Evolutionary conservation across 192 early-diverging fungal species (phyloP).

Genomic region (Phlyctochytrium bullatum): DNA sequence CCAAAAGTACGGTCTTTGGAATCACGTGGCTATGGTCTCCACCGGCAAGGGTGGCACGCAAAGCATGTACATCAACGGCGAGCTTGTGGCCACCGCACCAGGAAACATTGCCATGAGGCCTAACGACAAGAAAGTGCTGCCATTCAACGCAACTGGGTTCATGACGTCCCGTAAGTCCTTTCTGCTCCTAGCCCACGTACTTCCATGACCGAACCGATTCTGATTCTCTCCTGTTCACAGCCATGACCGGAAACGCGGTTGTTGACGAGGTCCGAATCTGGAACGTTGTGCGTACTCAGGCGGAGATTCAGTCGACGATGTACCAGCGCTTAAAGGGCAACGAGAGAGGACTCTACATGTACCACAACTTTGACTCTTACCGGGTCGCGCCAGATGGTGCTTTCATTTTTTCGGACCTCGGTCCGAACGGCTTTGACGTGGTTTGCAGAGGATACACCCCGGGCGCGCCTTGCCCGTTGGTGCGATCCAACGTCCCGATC

Average conservation of each 20-base stretch:
- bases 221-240: too few relatives aligned
- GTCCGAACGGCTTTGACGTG: constrained; percentile 7
- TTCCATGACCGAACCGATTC: too few relatives aligned
- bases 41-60: not conserved
- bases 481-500: constrained; percentile 4
- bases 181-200: not conserved
- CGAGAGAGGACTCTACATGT: constrained; percentile 6
- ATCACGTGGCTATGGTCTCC: constrained; percentile 7
- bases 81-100: not conserved
- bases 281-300: not conserved
- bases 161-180: not conserved
- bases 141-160: constrained; percentile 3
- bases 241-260: not conserved
- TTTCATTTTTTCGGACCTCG: not conserved
- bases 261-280: constrained; percentile 2
- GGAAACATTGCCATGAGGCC: not conserved
- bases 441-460: not conserved
- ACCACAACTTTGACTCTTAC: constrained; percentile 12
- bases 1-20: constrained; percentile 8
- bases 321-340: not conserved
- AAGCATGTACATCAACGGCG: constrained; percentile 5
- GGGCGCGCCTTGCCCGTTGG: not conserved
- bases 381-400: not conserved
- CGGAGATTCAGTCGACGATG: not conserved
- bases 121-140: not conserved